phyloP scores from a whole-genome alignment of 371 early-diverging fungal species.

The Phascolomyces articulosus region DNA sequence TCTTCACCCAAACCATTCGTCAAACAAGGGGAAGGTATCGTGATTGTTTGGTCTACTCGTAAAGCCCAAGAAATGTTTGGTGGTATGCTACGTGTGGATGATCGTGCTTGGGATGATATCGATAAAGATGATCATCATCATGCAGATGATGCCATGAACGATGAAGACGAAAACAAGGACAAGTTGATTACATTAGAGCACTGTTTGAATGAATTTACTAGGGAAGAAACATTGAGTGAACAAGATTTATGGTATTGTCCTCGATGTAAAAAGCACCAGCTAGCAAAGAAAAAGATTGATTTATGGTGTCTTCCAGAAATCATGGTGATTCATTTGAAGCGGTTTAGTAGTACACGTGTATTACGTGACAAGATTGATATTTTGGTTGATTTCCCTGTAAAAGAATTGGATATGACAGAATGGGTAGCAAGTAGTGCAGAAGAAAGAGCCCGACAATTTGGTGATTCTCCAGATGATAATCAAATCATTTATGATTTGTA shows the following conservation, averaged over 20 bases:
- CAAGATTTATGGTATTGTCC: slow-evolving; percentile 74
- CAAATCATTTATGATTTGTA: slow-evolving; percentile 80
- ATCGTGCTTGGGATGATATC: slow-evolving; percentile 32
- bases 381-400: slow-evolving; percentile 80
- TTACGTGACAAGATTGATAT: slow-evolving; percentile 88
- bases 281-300: slow-evolving; percentile 58
- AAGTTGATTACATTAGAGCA: slow-evolving; percentile 48
- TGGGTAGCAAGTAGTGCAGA: slow-evolving; percentile 62
- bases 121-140: slow-evolving; percentile 9
- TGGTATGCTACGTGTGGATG: slow-evolving; percentile 19
- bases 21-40: slow-evolving; percentile 41
- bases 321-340: slow-evolving; percentile 67
- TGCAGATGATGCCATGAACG: slow-evolving; percentile 18
- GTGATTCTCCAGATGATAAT: slow-evolving; percentile 41
- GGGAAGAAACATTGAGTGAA: slow-evolving; percentile 61
- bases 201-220: slow-evolving; percentile 65
- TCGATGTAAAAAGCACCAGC: slow-evolving; percentile 57
- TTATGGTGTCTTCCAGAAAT: slow-evolving; percentile 60
- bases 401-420: slow-evolving; percentile 69
- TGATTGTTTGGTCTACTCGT: slow-evolving; percentile 29
- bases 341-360: slow-evolving; percentile 66
- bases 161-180: slow-evolving; percentile 16
- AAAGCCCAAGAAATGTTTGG: slow-evolving; percentile 41
- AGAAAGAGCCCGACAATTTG: slow-evolving; percentile 73
- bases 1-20: slow-evolving; percentile 9